Conservation (phyloP, 202 grass and related monocot genomes). For the Setaria viridis region DNA sequence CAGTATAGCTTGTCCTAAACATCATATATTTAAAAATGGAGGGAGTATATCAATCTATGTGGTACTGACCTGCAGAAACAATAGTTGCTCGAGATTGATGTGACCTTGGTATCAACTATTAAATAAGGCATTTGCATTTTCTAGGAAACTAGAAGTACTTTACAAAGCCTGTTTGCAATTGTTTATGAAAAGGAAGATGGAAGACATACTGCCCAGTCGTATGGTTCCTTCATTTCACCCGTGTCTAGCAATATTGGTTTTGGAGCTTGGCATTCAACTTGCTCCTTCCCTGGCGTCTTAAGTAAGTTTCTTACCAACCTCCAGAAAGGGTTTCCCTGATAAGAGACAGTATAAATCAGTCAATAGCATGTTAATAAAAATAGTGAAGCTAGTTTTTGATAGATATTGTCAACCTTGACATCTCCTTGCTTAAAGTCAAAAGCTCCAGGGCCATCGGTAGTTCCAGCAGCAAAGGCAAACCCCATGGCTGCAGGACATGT, state of each 20-base stretch:
- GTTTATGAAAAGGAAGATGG: slow-evolving; percentile 19
- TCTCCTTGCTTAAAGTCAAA: slow-evolving; percentile 99
- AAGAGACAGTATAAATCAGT: slow-evolving; percentile 30
- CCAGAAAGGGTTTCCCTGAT: slow-evolving; percentile 97
- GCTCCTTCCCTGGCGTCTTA: slow-evolving; percentile 80
- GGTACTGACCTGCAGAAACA: neutral
- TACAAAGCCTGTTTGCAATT: neutral
- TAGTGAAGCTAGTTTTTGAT: slow-evolving; percentile 25
- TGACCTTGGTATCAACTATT: slow-evolving; percentile 2
- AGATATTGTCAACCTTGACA: slow-evolving; percentile 64
- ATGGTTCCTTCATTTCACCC: slow-evolving; percentile 91
- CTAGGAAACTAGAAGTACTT: slow-evolving; percentile 8
- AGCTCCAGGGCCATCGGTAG: slow-evolving; percentile 96
- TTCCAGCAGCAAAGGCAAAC: slow-evolving; percentile 98
- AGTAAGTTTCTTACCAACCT: slow-evolving; percentile 83
- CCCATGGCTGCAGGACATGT: slow-evolving; percentile 99
- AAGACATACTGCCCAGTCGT: slow-evolving; percentile 90
- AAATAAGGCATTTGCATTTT: slow-evolving; percentile 3
- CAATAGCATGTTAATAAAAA: slow-evolving; percentile 32
- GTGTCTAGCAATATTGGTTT: slow-evolving; percentile 99
- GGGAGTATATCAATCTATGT: slow-evolving; percentile 5
- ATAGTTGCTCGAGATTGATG: too few species aligned
- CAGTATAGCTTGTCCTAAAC: neutral
- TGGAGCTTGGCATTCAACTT: slow-evolving; percentile 85
- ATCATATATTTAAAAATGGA: neutral